Conservation (phyloP, 2,329 filamentous ascomycete species). For the Colletotrichum chrysophilum region DNA sequence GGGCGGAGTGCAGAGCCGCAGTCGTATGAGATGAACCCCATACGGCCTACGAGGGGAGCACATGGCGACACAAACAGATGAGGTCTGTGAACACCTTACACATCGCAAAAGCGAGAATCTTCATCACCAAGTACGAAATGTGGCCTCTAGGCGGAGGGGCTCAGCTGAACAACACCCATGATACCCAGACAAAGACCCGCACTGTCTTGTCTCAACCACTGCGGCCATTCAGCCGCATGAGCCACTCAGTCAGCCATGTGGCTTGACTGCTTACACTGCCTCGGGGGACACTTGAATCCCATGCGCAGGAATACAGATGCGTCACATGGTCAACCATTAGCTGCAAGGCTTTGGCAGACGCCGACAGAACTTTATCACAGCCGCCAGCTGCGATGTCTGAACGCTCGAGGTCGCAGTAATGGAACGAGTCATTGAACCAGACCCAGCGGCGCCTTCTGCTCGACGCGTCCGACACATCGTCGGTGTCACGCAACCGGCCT, state of each 20-base stretch:
- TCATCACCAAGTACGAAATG: not conserved
- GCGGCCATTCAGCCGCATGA: not conserved
- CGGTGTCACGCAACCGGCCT: not conserved
- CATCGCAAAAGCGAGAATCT: not conserved
- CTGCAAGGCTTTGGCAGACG: not conserved
- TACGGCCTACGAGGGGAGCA: not conserved
- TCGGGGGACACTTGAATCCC: not conserved
- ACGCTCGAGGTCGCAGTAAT: not conserved
- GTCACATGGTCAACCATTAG: not conserved
- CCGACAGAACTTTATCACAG: not conserved
- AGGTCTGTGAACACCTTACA: not conserved
- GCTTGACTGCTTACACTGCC: not conserved
- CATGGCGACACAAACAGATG: not conserved
- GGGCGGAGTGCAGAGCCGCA: not conserved
- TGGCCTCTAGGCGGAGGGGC: not conserved
- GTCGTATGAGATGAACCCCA: slow-evolving; percentile 9
- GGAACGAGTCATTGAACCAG: not conserved
- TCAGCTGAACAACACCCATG: not conserved
- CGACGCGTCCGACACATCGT: not conserved
- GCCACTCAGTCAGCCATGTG: not conserved
- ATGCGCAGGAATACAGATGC: not conserved
- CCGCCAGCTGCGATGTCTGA: not conserved
- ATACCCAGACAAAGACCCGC: slow-evolving; percentile 14
- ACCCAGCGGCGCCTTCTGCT: not conserved
- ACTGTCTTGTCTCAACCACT: not conserved